phyloP scores from a whole-genome alignment of 345 rosid species.

The Syzygium grande region DNA sequence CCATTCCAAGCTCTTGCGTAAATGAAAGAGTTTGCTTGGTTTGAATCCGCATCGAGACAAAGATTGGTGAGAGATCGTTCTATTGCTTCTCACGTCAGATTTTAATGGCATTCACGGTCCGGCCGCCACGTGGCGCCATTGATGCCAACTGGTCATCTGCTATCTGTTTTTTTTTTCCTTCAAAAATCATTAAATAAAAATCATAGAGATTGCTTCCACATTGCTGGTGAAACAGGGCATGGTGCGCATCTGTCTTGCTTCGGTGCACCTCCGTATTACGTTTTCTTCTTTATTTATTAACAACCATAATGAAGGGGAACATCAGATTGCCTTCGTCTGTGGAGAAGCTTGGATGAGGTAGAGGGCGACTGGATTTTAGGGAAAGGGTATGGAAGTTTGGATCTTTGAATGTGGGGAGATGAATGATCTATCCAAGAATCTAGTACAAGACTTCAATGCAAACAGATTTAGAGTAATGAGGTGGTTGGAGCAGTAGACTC shows the following conservation, averaged over 20 bases:
- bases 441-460: background rate
- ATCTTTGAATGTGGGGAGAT: background rate
- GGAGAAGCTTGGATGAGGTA: background rate
- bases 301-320: background rate
- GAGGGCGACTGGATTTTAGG: background rate
- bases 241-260: background rate
- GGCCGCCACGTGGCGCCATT: background rate
- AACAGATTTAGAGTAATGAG: background rate
- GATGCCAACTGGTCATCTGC: background rate
- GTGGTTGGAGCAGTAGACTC: too few relatives aligned
- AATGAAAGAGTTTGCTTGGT: background rate
- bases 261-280: background rate
- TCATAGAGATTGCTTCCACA: background rate
- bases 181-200: background rate
- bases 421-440: background rate
- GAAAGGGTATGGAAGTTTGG: background rate
- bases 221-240: background rate
- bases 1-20: too few relatives aligned
- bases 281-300: background rate
- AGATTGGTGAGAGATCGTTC: background rate
- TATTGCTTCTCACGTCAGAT: conserved; percentile 3
- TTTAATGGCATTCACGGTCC: background rate
- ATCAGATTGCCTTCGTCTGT: background rate
- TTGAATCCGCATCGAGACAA: background rate
- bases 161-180: background rate